Base-by-base conservation (phyloP, 2,329 filamentous ascomycete genomes). In the Fusarium pseudonygamai region DNA sequence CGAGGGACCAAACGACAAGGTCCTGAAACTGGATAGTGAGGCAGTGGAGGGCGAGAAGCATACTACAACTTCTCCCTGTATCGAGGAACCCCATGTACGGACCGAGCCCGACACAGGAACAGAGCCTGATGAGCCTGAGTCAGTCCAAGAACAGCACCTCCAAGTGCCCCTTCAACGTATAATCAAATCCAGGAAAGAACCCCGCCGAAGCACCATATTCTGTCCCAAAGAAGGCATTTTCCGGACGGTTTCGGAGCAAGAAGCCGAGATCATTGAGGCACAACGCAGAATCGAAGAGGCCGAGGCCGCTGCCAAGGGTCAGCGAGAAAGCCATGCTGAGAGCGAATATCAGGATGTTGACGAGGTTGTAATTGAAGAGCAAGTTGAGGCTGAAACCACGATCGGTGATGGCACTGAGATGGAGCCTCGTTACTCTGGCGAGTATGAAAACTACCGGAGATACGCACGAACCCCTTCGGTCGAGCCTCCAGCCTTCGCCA, bases 201-300 rank as follows among this genome's bases (percentile, higher is more conserved):
- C 81, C 63, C 86, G 84, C 73, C 87, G 79, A 32, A 88, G 84
- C 76, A 88, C 87, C 42, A 85, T 91, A 60, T 89, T 92, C 74
- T 87, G 89, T 18, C 89, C 91, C 10, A 86, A 87, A 24, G 86
- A 92, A 76, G 92, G 90, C 53, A 88, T 90, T 61, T 91, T 92
- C 78, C 87, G 88, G 53, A 89, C 89, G 6, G 82, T 91, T 49
- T 88, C 89, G 4, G 85, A 89, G 72, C 82, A 87, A 67, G 87
- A 89, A 65, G 84, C 86, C 16, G 83, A 84, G 24, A 83, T 82
- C 10, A 79, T 86, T 63, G 82, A 85, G 64, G 79, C 78, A 1
- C 78, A 80, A 45, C 73, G 78, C 28, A 76, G 78, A 43, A 75
- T 72, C 12, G 72, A 78, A 28, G 70, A 78, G 36, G 67, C 64